Base-by-base conservation (phyloP, 1,139 yeast species). In the Oligophagozyma castellii region DNA sequence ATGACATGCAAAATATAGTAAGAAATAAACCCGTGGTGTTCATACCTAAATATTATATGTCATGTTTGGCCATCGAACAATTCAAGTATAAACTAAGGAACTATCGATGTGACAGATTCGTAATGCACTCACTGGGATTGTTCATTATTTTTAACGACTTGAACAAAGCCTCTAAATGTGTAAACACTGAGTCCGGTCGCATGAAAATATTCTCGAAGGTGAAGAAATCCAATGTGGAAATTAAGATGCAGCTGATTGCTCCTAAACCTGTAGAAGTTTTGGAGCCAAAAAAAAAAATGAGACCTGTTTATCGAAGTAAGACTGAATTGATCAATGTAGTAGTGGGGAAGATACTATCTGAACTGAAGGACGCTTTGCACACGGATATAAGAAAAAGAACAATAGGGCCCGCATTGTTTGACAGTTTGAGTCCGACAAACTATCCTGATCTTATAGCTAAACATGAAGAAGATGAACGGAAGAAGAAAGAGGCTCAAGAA, bases 311-410 rank as follows among this genome's bases (percentile, higher is more conserved):
- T 28, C 21, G 26, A 2, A 35, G 45, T 3, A 36, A 36, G 16
- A 46, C 42, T 14, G 48, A 44, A 11, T 46, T 62, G 2, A 53
- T 71, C 6, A 68, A 67, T 19, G 81, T 74, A 32, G 78, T 93
- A 0, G 60, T 70, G 1, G 60, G 65, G 24, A 57, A 67, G 36
- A 58, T 83, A 24, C 51, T 73, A 20, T 68, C 67, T 34, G 94
- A 83, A 37, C 63, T 83, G 31, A 70, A 70, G 37, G 58, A 62
- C 4, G 72, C 75, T 30, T 53, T 83, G 29, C 58, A 73, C 21
- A 75, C 77, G 36, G 94, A 83, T 53, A 68, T 83, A 20, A 63
- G 81, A 43, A 89, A 75, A 44, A 68, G 84, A 38, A 58, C 79
- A 4, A 67, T 80, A 20, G 86, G 83, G 0, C 86, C 93, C 0